A percentile compares a stretch with the other conserved stretches of the same genome.
phyloP scores from a whole-genome alignment of 495 filamentous ascomycete species.

The Xylaria bambusicola region DNA sequence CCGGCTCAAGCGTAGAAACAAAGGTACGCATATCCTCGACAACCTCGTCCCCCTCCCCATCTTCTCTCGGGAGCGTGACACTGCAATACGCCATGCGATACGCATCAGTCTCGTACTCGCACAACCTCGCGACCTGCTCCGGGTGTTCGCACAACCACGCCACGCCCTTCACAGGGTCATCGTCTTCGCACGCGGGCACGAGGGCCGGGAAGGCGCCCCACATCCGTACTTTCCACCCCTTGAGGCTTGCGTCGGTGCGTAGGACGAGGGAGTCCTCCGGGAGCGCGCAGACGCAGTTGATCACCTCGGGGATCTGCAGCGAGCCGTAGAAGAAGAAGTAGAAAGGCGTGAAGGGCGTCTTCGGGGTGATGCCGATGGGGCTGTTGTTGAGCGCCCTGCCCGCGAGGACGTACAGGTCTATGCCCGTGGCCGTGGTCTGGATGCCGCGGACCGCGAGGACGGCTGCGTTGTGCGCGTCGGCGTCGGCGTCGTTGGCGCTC shows the following conservation, averaged over 20 bases:
- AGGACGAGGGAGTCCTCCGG: neutral
- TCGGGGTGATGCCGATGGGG: no score
- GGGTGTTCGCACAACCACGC: slow-evolving; percentile 23
- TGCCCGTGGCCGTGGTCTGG: slow-evolving; percentile 5
- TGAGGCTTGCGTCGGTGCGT: slow-evolving; percentile 14
- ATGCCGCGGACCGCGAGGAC: slow-evolving; percentile 11
- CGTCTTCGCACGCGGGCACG: slow-evolving; percentile 3
- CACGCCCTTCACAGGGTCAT: slow-evolving; percentile 10
- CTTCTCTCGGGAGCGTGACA: slow-evolving; percentile 13
- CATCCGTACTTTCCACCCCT: slow-evolving; percentile 24
- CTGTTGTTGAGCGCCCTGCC: neutral
- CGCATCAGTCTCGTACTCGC: slow-evolving; percentile 16
- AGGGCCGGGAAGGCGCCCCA: slow-evolving; percentile 22
- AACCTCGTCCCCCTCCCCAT: slow-evolving; percentile 15
- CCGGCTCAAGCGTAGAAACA: slow-evolving; percentile 3
- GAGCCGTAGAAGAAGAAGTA: slow-evolving; percentile 36
- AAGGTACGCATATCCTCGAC: slow-evolving; percentile 26
- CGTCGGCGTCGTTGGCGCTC: neutral
- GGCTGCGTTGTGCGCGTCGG: slow-evolving; percentile 1
- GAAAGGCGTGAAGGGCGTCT: slow-evolving; percentile 25
- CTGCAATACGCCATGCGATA: slow-evolving; percentile 23
- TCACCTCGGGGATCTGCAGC: slow-evolving; percentile 17
- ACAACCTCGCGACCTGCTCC: slow-evolving; percentile 8
- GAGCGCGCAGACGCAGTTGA: neutral
- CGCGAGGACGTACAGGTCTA: neutral